A percentile compares a stretch with the other conserved stretches of the same genome.
These are phyloP conservation scores for Hemisphaericaspora subhashii DNA, from an alignment of 1,139 yeast species.

Conservation along the genomic window DNA sequence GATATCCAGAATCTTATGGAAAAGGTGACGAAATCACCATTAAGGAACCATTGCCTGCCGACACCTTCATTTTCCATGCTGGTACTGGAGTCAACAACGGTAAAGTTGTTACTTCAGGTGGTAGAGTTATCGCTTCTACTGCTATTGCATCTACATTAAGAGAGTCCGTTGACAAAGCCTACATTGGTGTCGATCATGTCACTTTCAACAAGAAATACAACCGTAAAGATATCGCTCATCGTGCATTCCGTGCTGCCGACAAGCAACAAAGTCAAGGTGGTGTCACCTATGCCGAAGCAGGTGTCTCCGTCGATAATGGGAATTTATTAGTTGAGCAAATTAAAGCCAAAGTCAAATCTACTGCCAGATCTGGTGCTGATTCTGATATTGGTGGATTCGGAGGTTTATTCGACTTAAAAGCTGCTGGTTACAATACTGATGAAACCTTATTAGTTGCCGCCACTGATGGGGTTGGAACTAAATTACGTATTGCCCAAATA, in stretches of 20 bases:
- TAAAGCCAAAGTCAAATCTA: constrained; percentile 89
- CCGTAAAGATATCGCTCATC: constrained; percentile 93
- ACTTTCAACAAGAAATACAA: constrained; percentile 73
- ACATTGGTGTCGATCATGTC: constrained; percentile 77
- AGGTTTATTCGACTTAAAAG: constrained; percentile 86
- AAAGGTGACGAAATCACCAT: constrained; percentile 86
- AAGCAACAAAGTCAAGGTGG: constrained; percentile 26
- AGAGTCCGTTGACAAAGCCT: constrained; percentile 84
- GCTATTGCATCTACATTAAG: constrained; percentile 76
- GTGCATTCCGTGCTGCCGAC: constrained; percentile 72
- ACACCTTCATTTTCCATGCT: constrained; percentile 87
- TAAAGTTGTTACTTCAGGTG: constrained; percentile 82
- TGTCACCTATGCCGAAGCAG: constrained; percentile 88
- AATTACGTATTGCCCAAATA: constrained; percentile 90
- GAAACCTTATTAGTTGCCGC: constrained; percentile 91
- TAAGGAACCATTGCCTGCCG: constrained; percentile 44
- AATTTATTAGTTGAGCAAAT: constrained; percentile 86
- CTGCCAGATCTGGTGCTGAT: constrained; percentile 94
- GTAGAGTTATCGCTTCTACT: constrained; percentile 94
- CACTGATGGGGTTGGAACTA: constrained; percentile 99
- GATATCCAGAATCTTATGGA: constrained; percentile 84
- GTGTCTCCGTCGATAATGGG: constrained; percentile 97
- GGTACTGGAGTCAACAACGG: constrained; percentile 69
- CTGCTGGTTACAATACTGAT: constrained; percentile 78
- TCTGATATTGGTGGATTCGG: constrained; percentile 99